Conservation (phyloP, 139 green algal species). For the Edaphochlamys debaryana region DNA sequence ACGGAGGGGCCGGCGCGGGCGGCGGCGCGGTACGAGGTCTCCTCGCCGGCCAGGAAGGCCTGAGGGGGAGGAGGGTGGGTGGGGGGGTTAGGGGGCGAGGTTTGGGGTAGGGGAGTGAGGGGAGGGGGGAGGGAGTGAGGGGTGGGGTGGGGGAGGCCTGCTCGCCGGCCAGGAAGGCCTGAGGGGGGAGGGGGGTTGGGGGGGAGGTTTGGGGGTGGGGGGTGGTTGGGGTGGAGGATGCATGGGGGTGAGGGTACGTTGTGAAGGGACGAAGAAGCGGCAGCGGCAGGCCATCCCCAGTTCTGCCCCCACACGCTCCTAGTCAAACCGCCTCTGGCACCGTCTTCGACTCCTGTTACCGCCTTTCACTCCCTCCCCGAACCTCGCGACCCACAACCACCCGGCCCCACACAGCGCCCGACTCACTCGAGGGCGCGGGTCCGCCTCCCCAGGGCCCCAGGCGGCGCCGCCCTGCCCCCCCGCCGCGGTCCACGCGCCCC, state of each 20-base stretch:
- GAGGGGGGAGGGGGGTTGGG: too few species aligned
- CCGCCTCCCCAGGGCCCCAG: not conserved
- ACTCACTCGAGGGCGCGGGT: not conserved
- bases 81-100: not conserved
- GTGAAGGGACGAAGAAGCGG: not conserved
- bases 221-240: too few species aligned
- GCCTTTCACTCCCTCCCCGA: too few species aligned
- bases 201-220: too few species aligned
- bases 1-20: conserved; percentile 62
- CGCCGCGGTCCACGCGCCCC: too few species aligned
- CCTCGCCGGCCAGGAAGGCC: conserved; percentile 13
- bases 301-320: too few species aligned
- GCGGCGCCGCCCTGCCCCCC: too few species aligned
- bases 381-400: too few species aligned
- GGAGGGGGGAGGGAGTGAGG: not conserved
- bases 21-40: conserved; percentile 3
- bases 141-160: too few species aligned
- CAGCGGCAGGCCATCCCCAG: not conserved
- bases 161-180: too few species aligned
- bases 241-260: too few species aligned
- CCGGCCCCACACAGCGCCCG: not conserved
- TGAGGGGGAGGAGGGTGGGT: not conserved
- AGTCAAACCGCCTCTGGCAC: not conserved
- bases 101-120: not conserved
- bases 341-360: too few species aligned